Evolutionary conservation across 2,329 filamentous ascomycete genomes (phyloP).

Genomic region (Pyrenochaeta sp.): DNA sequence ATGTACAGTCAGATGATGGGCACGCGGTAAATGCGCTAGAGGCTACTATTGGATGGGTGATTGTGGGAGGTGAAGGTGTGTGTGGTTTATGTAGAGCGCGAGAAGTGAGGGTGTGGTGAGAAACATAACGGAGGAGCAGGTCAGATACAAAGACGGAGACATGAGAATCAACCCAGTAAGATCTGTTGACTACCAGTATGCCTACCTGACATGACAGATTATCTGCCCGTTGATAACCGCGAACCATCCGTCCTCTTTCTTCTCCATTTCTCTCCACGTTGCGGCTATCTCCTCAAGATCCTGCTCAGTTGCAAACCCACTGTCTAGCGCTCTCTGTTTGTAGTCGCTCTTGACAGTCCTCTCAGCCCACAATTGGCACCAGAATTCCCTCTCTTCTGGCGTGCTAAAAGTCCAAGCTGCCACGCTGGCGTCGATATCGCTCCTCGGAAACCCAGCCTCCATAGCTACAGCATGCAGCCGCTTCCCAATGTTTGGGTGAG

Average conservation of each 20-base stretch:
- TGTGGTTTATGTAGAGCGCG: conserved; percentile 7
- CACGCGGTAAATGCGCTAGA: conserved; percentile 26
- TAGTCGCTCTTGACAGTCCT: conserved; percentile 46
- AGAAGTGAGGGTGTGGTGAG: not conserved
- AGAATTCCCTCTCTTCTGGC: conserved; percentile 49
- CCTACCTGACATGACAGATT: conserved; percentile 41
- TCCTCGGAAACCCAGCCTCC: conserved; percentile 50
- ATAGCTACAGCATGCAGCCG: conserved; percentile 48
- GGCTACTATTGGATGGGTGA: conserved; percentile 31
- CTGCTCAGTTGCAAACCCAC: conserved; percentile 47
- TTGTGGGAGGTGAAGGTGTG: conserved; percentile 18
- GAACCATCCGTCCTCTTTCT: conserved; percentile 54
- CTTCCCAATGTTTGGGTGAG: conserved; percentile 47
- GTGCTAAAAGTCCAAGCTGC: conserved; percentile 55
- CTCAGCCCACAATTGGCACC: conserved; percentile 54
- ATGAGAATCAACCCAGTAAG: not conserved
- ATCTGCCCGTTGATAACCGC: conserved; percentile 55
- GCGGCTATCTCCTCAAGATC: conserved; percentile 52
- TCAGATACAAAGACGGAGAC: conserved; percentile 1
- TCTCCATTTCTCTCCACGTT: conserved; percentile 52
- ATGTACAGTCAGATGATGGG: conserved; percentile 44
- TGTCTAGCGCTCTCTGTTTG: conserved; percentile 47
- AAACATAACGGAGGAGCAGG: not conserved
- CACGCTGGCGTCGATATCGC: conserved; percentile 50
- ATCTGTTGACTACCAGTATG: not conserved